Percentiles rank a stretch among this genome's conserved stretches.
Conservation (phyloP, 2,329 filamentous ascomycete genomes). For the Hypoxylon sp. region DNA sequence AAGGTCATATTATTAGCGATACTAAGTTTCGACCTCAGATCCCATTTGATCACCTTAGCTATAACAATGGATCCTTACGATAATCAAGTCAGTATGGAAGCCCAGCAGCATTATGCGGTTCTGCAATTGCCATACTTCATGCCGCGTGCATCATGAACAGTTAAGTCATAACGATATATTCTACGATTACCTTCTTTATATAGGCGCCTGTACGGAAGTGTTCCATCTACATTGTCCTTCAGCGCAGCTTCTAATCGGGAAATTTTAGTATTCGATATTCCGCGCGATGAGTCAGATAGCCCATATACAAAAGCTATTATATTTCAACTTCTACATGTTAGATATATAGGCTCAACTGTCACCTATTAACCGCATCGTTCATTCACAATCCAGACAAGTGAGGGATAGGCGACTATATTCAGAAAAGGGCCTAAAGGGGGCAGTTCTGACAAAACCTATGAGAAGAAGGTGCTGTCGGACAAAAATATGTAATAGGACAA, state of each 20-base stretch:
- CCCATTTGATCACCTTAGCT: background rate
- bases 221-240: background rate
- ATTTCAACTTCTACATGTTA: too few relatives aligned
- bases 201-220: background rate
- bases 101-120: background rate
- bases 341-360: too few relatives aligned
- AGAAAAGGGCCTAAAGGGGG: too few relatives aligned
- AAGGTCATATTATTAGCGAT: conserved; percentile 54
- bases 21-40: background rate
- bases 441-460: too few relatives aligned
- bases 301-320: too few relatives aligned
- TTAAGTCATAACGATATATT: background rate
- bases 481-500: too few relatives aligned
- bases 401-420: too few relatives aligned
- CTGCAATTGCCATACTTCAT: background rate
- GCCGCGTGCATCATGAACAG: background rate
- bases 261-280: too few relatives aligned
- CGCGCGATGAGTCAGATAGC: too few relatives aligned
- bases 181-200: background rate
- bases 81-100: background rate
- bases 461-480: too few relatives aligned
- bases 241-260: background rate
- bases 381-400: too few relatives aligned
- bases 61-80: background rate
- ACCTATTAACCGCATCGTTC: too few relatives aligned